Evolutionary conservation across 768 basidiomycete species (phyloP), one percentile per base, ranked within the genome.

Genomic region (Collybia nuda): DNA sequence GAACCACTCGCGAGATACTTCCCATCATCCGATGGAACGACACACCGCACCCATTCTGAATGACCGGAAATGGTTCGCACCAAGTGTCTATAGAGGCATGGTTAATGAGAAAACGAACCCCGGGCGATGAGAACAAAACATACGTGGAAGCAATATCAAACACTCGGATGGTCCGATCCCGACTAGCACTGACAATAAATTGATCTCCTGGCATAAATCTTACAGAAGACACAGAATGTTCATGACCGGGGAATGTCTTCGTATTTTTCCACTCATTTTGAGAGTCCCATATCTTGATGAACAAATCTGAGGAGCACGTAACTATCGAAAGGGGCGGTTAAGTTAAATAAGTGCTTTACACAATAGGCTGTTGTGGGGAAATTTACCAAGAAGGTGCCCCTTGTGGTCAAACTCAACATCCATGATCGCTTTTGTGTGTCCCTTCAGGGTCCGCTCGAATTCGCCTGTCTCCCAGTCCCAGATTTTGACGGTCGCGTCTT

Each of bases 381-480:
- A 67, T 75, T 54, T 62, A 92, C 93, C 92, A 56, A 94, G 72
- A 22, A 88, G 66, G 57, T 82, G 84, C 28, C 93, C 93, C 71
- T 90, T 92, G 53, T 84, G 81, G 67, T 95, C 91, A 62, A 88
- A 96, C 65, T 93, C 89, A 48, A 90, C 83, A 69, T 94, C 93
- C 64, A 82, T 83, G 23, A 95, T 86, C 17, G 86, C 82, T 64
- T 90, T 91, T 28, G 93, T 95, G 72, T 96, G 93, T 6, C 93
- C 90, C 68, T 94, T 95, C 51, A 95, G 68, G 8, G 93, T 95
- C 56, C 91, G 72, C 67, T 96, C 93, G 65, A 93, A 89, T 58
- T 95, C 93, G 37, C 93, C 93, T 24, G 89, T 88, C 66, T 96
- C 93, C 93, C 93, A 96, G 60, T 96, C 93, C 93, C 93, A 95